Evolutionary conservation across 2,329 filamentous ascomycete genomes (phyloP).

Genomic region (Aspergillus intermedius): DNA sequence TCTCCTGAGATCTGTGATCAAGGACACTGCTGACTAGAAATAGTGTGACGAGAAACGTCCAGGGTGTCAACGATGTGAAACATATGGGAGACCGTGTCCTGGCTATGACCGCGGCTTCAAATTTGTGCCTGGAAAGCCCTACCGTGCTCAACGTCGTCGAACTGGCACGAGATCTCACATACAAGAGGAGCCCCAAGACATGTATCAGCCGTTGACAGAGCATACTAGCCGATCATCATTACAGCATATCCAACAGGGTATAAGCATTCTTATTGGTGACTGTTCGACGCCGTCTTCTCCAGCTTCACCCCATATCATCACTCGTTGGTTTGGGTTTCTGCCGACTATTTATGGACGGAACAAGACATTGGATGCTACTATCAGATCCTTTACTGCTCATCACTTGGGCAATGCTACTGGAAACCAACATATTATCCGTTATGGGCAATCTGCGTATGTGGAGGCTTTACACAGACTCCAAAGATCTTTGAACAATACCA

Average conservation of each 20-base stretch:
- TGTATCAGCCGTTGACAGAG: no score
- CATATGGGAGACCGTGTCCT: slow-evolving; percentile 26
- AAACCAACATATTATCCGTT: slow-evolving; percentile 16
- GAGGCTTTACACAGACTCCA: slow-evolving; percentile 19
- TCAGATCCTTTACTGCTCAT: slow-evolving; percentile 21
- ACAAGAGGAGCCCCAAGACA: no score
- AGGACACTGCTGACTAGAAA: background rate
- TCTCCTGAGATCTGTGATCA: no score
- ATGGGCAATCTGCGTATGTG: slow-evolving; percentile 19
- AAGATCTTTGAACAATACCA: slow-evolving; percentile 10
- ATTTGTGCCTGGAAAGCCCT: slow-evolving; percentile 27
- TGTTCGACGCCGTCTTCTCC: slow-evolving; percentile 15
- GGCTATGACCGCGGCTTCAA: slow-evolving; percentile 30
- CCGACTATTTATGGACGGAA: slow-evolving; percentile 20
- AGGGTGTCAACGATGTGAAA: slow-evolving; percentile 27
- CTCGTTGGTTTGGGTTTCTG: slow-evolving; percentile 19
- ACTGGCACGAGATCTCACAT: no score
- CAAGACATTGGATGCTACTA: slow-evolving; percentile 18
- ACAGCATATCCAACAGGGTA: slow-evolving; percentile 17
- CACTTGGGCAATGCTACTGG: slow-evolving; percentile 16
- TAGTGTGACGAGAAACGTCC: slow-evolving; percentile 31
- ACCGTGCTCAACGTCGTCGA: slow-evolving; percentile 12
- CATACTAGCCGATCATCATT: background rate
- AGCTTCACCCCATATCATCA: slow-evolving; percentile 11
- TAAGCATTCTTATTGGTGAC: slow-evolving; percentile 17